Evolutionary conservation across 2,329 filamentous ascomycete species (phyloP).

Genomic region (Talaromyces sp.): DNA sequence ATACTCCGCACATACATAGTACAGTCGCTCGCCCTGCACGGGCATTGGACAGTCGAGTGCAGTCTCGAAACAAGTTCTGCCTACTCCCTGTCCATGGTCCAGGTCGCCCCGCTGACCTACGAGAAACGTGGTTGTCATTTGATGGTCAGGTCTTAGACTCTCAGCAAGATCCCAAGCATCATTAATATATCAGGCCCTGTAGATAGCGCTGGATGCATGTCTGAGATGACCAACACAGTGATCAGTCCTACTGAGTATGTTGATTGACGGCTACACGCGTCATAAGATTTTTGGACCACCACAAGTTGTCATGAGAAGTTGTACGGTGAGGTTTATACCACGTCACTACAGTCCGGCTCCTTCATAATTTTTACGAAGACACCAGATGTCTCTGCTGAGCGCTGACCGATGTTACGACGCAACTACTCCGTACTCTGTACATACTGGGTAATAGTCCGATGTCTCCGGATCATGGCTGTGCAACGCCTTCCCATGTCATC

Average conservation of each 20-base stretch:
- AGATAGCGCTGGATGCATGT: background rate
- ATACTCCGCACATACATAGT: too few relatives aligned
- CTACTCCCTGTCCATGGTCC: background rate
- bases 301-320: too few relatives aligned
- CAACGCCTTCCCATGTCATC: background rate
- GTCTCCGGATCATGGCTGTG: background rate
- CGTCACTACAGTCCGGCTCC: background rate
- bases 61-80: background rate
- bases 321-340: background rate
- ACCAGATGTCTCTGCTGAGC: background rate
- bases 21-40: background rate
- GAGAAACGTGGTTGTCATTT: background rate
- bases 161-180: background rate
- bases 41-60: background rate
- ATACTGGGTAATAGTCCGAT: background rate
- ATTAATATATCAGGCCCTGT: background rate
- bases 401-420: background rate
- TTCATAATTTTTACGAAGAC: background rate
- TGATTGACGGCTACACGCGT: background rate
- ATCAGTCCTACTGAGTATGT: too few relatives aligned
- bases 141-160: conserved; percentile 3
- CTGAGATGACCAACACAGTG: background rate
- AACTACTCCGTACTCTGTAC: background rate
- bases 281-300: background rate
- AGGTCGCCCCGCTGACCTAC: background rate